Base-by-base conservation (phyloP, 2,329 filamentous ascomycete genomes). In the Pseudopyricularia javanii region DNA sequence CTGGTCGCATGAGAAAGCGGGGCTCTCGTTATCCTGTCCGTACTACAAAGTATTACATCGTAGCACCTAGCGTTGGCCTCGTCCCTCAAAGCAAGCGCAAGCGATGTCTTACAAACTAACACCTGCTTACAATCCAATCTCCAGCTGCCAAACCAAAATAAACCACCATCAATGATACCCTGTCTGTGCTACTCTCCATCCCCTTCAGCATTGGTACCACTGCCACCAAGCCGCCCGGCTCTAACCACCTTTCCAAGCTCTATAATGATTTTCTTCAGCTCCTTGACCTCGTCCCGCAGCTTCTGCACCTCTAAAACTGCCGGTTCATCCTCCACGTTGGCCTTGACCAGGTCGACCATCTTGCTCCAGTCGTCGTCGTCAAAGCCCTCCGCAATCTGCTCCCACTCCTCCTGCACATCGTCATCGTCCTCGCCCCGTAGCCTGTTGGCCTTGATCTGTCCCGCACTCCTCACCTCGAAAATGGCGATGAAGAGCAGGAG, bases 331-430 rank as follows among this genome's bases (percentile, higher is more conserved):
- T 89, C 85, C 4, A 97, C 79, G 65, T 97, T 89, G 1, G 90
- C 86, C 64, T 82, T 87, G 22, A 80, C 85, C n/a, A 74, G 70
- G 50, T 82, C 75, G 3, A 95, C 90, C 53, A 78, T 83, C 74
- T 93, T 89, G 34, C 78, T 74, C 93, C 93, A 98, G 0, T 86
- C 88, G 56, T 91, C 87, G 1, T 79, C 74, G 62, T 95, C 88
- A 61, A 94, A 87, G 63, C 95, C 78, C 7, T 73, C 73, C 8
- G 74, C 69, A 63, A 91, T 73, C 65, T 95, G 86, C 70, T 98
- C 93, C 93, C 93, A 98, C 65, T 96, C 91, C 63, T 97, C 86
- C 8, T 86, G 70, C 1, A 82, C 82, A 59, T 96, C 90, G 59
- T 98, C 93, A 59, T 98, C 93, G 3, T 85, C 85, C 59, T 96